These are phyloP conservation scores for Cryptosporidium xiaoi DNA, from an alignment of 169 alveolate genomes.

Conservation along the genomic window DNA sequence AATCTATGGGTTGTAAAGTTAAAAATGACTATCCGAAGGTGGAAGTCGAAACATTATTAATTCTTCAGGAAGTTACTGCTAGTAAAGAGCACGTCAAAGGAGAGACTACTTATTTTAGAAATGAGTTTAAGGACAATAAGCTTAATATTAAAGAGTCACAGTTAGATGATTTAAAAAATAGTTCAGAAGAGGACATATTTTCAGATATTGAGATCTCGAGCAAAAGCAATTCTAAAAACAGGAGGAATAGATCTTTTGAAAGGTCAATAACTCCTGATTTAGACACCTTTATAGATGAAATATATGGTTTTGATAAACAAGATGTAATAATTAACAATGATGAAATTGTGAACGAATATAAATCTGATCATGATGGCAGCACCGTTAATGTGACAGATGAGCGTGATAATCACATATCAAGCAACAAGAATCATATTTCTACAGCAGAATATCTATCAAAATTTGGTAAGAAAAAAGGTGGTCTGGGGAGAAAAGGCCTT, in stretches of 20 bases:
- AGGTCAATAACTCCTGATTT: constrained; percentile 43
- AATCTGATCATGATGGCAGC: no score
- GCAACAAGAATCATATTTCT: neutral
- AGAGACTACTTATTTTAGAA: neutral
- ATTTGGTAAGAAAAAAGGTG: no score
- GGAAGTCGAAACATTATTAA: constrained; percentile 11
- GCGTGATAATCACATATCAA: neutral
- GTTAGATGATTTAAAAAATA: neutral
- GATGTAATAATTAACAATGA: neutral
- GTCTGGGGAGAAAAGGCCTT: no score
- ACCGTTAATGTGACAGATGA: no score
- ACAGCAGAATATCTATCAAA: no score
- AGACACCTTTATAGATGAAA: constrained; percentile 18
- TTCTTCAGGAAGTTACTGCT: constrained; percentile 19
- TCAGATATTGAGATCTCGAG: constrained; percentile 16
- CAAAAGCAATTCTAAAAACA: neutral
- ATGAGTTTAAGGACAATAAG: neutral
- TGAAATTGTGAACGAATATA: neutral
- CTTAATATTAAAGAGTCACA: neutral
- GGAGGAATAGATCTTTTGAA: constrained; percentile 37
- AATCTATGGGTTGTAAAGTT: no score
- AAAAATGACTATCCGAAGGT: neutral
- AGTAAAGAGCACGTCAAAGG: neutral
- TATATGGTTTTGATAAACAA: constrained; percentile 3
- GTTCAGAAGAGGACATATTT: constrained; percentile 46